phyloP scores from a whole-genome alignment of 306 rosid species.

The Lathyrus aphaca region DNA sequence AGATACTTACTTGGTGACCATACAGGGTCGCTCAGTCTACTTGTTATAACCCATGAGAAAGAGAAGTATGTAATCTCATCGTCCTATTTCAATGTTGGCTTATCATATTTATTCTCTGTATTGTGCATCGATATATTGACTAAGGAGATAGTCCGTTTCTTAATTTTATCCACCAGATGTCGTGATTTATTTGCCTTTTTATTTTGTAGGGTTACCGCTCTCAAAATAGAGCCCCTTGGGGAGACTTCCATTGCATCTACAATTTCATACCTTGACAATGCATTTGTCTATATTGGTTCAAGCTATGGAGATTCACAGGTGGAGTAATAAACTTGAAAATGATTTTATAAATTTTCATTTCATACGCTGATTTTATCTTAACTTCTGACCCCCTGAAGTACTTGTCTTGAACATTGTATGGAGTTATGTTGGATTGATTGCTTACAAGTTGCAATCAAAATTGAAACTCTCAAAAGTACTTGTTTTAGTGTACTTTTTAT shows the following conservation, averaged over 20 bases:
- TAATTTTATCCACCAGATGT: constrained; percentile 15
- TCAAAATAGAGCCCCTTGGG: constrained; percentile 91
- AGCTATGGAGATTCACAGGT: constrained; percentile 99
- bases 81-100: constrained; percentile 10
- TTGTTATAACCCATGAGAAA: constrained; percentile 94
- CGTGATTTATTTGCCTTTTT: constrained; percentile 29
- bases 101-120: constrained; percentile 10
- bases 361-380: constrained; percentile 1
- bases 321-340: neutral
- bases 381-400: constrained; percentile 4
- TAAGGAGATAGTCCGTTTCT: constrained; percentile 4
- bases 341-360: neutral
- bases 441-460: constrained; percentile 11
- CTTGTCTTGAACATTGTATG: constrained; percentile 31
- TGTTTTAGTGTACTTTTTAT: neutral
- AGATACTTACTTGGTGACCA: constrained; percentile 96
- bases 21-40: constrained; percentile 87
- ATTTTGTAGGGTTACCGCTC: constrained; percentile 87
- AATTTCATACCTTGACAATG: constrained; percentile 93
- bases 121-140: constrained; percentile 8
- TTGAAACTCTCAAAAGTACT: neutral
- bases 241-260: constrained; percentile 97
- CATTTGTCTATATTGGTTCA: constrained; percentile 87
- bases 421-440: constrained; percentile 18
- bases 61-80: constrained; percentile 65